Evolutionary conservation across 345 rosid species (phyloP).

Genomic region (Boechera retrofracta): DNA sequence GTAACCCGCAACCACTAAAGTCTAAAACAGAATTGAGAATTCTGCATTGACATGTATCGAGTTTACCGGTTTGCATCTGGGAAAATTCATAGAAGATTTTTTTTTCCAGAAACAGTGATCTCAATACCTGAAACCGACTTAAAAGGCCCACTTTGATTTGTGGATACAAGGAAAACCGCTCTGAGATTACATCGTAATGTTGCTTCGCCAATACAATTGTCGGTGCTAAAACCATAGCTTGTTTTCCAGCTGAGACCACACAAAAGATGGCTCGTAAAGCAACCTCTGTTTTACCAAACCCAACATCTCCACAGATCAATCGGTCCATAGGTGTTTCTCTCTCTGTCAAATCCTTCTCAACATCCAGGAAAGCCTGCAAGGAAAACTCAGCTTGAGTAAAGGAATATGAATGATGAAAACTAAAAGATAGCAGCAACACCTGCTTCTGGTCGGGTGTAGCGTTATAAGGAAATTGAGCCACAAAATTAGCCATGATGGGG

Average conservation of each 20-base stretch:
- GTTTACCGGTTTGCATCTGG: slow-evolving; percentile 15
- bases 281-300: slow-evolving; percentile 98
- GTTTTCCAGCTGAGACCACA: slow-evolving; percentile 88
- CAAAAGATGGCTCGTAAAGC: slow-evolving; percentile 91
- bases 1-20: slow-evolving; percentile 18
- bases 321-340: slow-evolving; percentile 97
- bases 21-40: slow-evolving; percentile 10
- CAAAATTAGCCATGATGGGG: slow-evolving; percentile 70
- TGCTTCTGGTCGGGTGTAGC: slow-evolving; percentile 93
- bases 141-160: slow-evolving; percentile 78
- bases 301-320: slow-evolving; percentile 95
- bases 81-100: slow-evolving; percentile 16
- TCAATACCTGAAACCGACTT: slow-evolving; percentile 90
- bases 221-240: slow-evolving; percentile 97
- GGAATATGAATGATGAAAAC: slow-evolving; percentile 10
- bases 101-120: slow-evolving; percentile 22
- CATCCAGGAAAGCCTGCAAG: slow-evolving; percentile 91
- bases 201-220: slow-evolving; percentile 95
- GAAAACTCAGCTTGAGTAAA: slow-evolving; percentile 42
- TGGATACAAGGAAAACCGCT: slow-evolving; percentile 71
- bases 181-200: slow-evolving; percentile 86
- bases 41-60: slow-evolving; percentile 12
- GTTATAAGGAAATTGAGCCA: slow-evolving; percentile 72
- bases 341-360: slow-evolving; percentile 89
- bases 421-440: slow-evolving; percentile 47